Percentiles rank a stretch among this genome's conserved stretches.
Conservation (phyloP, 2,329 filamentous ascomycete genomes). For the Talaromyces marneffei region DNA sequence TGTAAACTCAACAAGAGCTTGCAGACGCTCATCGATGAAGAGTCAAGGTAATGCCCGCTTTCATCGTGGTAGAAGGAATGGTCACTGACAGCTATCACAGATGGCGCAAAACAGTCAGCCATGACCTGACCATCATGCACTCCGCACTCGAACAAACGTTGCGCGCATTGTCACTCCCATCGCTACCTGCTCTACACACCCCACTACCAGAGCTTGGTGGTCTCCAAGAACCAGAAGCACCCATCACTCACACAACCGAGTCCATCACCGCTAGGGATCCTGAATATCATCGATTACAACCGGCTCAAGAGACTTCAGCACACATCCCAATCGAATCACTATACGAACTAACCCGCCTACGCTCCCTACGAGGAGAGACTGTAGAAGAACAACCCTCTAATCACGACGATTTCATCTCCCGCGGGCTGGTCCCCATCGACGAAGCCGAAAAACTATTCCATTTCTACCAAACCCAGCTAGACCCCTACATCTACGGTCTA, state of each 20-base stretch:
- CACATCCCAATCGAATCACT: conserved; percentile 27
- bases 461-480: conserved; percentile 41
- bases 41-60: conserved; percentile 20
- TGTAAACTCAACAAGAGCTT: conserved; percentile 46
- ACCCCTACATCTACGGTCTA: conserved; percentile 45
- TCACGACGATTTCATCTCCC: conserved; percentile 41
- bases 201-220: conserved; percentile 19
- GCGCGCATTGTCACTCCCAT: conserved; percentile 33
- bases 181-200: conserved; percentile 34
- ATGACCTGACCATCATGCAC: conserved; percentile 14
- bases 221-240: not conserved
- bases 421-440: conserved; percentile 37
- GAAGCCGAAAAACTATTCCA: conserved; percentile 41
- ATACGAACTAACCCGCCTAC: conserved; percentile 25
- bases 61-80: not conserved
- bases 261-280: not conserved
- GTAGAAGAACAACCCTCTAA: conserved; percentile 20
- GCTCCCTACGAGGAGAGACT: conserved; percentile 21
- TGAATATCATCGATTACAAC: conserved; percentile 6
- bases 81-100: not conserved
- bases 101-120: conserved; percentile 25
- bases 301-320: conserved; percentile 15
- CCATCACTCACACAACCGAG: not conserved
- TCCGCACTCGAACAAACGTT: conserved; percentile 27
- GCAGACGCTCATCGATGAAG: conserved; percentile 42